These are phyloP conservation scores for Gleditsia sinensis DNA, from an alignment of 306 rosid genomes.

Conservation along the genomic window DNA sequence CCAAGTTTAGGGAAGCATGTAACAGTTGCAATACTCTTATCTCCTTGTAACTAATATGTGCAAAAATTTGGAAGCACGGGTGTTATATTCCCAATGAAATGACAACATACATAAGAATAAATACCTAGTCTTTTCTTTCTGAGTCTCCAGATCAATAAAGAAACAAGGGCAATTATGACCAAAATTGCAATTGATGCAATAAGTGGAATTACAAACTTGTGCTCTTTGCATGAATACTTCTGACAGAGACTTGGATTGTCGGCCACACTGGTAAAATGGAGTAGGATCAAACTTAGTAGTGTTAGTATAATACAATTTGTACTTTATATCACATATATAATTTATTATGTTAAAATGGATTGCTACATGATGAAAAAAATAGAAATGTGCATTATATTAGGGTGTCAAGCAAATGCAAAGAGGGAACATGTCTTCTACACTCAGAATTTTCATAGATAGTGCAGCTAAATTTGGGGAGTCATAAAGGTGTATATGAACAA, in stretches of 20 bases:
- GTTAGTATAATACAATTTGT: no score
- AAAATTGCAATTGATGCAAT: constrained; percentile 21
- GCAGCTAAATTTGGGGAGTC: not conserved
- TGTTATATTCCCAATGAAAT: not conserved
- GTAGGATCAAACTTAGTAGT: not conserved
- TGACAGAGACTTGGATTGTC: constrained; percentile 33
- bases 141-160: not conserved
- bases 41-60: not conserved
- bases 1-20: not conserved
- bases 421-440: not conserved
- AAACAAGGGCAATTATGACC: not conserved
- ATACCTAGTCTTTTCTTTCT: constrained; percentile 30
- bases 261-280: constrained; percentile 16
- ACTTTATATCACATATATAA: not conserved
- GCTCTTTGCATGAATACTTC: constrained; percentile 16
- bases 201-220: constrained; percentile 28
- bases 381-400: not conserved
- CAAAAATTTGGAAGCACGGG: not conserved
- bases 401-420: not conserved
- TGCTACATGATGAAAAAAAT: not conserved
- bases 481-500: not conserved
- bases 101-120: not conserved
- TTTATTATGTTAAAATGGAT: not conserved
- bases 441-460: no score
- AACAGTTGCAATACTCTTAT: not conserved